These are phyloP conservation scores for Kwoniella dendrophila DNA, from an alignment of 768 basidiomycete genomes.

Conservation along the genomic window DNA sequence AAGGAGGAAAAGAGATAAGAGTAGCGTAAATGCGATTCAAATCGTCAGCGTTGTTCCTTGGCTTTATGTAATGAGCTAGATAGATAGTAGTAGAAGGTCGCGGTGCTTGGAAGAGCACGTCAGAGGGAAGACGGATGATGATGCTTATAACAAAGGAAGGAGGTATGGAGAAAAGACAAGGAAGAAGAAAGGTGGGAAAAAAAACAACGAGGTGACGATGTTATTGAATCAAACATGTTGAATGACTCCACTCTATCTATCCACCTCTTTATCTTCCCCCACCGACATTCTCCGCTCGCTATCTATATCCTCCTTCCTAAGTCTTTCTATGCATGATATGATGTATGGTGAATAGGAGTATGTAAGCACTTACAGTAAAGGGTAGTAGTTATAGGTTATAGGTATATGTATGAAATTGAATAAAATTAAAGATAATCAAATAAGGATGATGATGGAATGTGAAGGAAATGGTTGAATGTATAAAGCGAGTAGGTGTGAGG, in stretches of 20 bases:
- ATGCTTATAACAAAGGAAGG: constrained; percentile 9
- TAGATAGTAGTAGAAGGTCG: no score
- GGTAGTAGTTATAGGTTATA: constrained; percentile 6
- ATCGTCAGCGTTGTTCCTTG: constrained; percentile 16
- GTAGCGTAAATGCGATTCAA: constrained; percentile 4
- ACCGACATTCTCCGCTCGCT: background rate
- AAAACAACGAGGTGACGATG: background rate
- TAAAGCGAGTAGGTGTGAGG: background rate
- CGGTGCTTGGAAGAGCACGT: constrained; percentile 1
- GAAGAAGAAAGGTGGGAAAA: no score
- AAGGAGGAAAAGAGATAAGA: background rate
- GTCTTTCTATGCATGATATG: constrained; percentile 2
- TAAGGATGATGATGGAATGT: constrained; percentile 23
- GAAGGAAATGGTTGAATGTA: constrained; percentile 19
- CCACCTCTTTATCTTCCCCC: background rate
- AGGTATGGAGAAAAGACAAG: background rate
- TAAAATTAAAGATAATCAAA: background rate
- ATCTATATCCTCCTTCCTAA: background rate
- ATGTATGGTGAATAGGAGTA: background rate
- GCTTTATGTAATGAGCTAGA: constrained; percentile 1
- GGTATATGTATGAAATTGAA: constrained; percentile 1
- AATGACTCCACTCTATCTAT: constrained; percentile 31
- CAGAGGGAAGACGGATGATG: constrained; percentile 7
- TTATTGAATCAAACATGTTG: constrained; percentile 8
- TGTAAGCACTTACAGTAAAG: constrained; percentile 18